phyloP scores from a whole-genome alignment of 305 asterid species.

The Solanum hybrid region DNA sequence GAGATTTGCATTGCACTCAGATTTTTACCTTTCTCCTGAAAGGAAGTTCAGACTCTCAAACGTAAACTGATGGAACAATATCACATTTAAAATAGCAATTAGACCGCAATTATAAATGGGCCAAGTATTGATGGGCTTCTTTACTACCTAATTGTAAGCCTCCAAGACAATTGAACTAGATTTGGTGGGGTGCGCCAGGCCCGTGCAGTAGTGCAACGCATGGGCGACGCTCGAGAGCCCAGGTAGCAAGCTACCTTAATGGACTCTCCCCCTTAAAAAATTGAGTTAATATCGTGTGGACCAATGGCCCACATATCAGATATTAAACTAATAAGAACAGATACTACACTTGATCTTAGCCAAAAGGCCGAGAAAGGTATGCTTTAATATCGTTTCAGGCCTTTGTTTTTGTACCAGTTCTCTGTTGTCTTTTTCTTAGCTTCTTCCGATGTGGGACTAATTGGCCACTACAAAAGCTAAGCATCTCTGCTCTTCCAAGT shows the following conservation, averaged over 20 bases:
- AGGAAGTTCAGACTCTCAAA: neutral
- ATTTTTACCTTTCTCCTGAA: neutral
- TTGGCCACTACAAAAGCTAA: neutral
- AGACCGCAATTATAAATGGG: neutral
- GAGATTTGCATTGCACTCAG: neutral
- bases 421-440: neutral
- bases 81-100: too few relatives aligned
- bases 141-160: neutral
- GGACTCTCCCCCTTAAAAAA: neutral
- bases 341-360: conserved; percentile 2
- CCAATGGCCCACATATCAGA: neutral
- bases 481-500: neutral
- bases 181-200: neutral
- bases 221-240: neutral
- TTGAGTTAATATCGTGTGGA: neutral
- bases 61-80: too few relatives aligned
- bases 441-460: neutral
- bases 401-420: neutral
- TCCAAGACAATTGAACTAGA: neutral
- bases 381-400: neutral
- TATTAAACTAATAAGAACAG: neutral
- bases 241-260: neutral
- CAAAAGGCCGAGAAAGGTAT: conserved; percentile 21
- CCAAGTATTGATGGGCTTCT: neutral
- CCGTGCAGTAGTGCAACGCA: neutral